Percentiles rank a stretch among this genome's conserved stretches.
phyloP scores from a whole-genome alignment of 2,329 filamentous ascomycete genomes.

The Alternaria sp. region DNA sequence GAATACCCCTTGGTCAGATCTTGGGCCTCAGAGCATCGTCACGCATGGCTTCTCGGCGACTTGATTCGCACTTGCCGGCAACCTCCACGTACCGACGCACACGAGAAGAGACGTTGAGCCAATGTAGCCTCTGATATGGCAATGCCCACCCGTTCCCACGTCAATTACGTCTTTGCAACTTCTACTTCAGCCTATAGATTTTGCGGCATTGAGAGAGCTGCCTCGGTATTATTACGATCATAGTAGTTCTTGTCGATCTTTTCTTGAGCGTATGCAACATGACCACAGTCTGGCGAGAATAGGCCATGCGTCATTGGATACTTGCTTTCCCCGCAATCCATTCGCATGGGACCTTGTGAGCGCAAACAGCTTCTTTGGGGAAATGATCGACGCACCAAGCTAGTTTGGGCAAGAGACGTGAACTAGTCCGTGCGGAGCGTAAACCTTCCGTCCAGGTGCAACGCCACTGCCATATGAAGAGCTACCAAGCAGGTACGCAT shows the following conservation, averaged over 20 bases:
- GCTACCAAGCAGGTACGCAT: background rate
- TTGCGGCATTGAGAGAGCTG: background rate
- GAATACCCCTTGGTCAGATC: background rate
- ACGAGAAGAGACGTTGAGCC: background rate
- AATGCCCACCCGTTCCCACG: background rate
- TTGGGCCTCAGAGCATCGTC: background rate
- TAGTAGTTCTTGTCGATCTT: background rate
- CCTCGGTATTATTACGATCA: background rate
- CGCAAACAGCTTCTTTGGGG: background rate
- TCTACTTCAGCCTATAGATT: background rate
- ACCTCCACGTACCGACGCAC: background rate
- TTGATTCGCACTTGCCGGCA: background rate
- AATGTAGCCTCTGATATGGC: background rate
- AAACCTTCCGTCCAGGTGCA: conserved; percentile 3
- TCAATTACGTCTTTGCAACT: conserved; percentile 1
- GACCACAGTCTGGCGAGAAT: background rate
- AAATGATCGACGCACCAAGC: background rate
- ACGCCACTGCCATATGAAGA: background rate
- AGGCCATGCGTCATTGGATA: conserved; percentile 1
- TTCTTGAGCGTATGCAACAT: background rate
- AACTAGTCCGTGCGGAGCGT: background rate
- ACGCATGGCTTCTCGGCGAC: background rate
- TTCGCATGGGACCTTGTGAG: background rate
- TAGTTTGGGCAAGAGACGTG: conserved; percentile 2
- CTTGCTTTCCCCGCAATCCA: background rate